Evolutionary conservation across 331 rosid species (phyloP).

Genomic region (Rhamnella rubrinervis): DNA sequence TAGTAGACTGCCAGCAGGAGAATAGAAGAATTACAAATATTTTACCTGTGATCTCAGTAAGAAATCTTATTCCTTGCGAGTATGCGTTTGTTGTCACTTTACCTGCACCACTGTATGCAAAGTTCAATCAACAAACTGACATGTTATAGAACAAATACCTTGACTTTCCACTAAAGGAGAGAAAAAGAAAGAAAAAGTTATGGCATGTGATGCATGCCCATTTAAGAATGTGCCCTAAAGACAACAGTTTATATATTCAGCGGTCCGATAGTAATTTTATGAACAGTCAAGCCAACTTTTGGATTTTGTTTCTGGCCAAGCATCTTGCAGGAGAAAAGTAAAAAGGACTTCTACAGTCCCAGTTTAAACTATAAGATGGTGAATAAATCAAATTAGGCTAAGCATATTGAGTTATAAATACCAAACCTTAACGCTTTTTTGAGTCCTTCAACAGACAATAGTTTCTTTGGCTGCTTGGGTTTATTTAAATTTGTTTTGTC

Average conservation of each 20-base stretch:
- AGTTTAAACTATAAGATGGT: neutral
- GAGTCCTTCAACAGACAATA: constrained; percentile 76
- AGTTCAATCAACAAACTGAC: constrained; percentile 8
- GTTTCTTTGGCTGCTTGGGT: constrained; percentile 49
- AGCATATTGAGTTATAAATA: constrained; percentile 5
- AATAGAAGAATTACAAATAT: constrained; percentile 9
- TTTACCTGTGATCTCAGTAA: constrained; percentile 72
- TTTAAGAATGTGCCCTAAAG: neutral
- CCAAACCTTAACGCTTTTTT: constrained; percentile 84
- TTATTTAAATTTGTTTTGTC: constrained; percentile 48
- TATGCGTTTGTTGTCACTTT: constrained; percentile 76
- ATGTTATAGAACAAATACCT: neutral
- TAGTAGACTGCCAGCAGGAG: constrained; percentile 10
- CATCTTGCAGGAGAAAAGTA: neutral
- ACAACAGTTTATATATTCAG: neutral
- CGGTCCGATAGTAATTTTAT: neutral
- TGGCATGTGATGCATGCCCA: neutral
- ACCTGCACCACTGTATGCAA: constrained; percentile 64
- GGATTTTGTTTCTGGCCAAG: neutral
- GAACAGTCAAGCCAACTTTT: neutral
- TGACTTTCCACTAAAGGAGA: neutral
- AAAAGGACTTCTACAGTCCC: neutral
- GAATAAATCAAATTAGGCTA: neutral
- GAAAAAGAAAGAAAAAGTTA: too few relatives aligned
- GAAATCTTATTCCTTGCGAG: constrained; percentile 93